Conservation (phyloP, 129 eudicot genomes). For the Centella asiatica region DNA sequence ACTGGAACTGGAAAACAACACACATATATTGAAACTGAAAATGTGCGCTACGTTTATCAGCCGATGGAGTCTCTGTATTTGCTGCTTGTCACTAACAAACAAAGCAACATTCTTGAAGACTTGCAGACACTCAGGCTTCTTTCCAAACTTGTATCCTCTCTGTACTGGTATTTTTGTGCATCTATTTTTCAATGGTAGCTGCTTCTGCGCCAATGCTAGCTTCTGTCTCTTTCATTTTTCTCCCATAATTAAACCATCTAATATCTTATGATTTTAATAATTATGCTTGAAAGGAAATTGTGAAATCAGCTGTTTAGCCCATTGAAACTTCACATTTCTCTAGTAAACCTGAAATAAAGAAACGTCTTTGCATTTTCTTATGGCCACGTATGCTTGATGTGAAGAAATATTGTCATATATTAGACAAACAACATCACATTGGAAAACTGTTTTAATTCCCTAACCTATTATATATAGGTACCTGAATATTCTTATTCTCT, state of each 20-base stretch:
- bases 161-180: not conserved
- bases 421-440: not conserved
- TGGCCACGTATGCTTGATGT: not conserved
- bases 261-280: too few species aligned
- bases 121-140: slow-evolving; percentile 82
- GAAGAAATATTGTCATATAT: not conserved
- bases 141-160: slow-evolving; percentile 75
- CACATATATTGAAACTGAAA: slow-evolving; percentile 85
- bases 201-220: not conserved
- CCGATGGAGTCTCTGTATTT: slow-evolving; percentile 73
- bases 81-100: slow-evolving; percentile 86
- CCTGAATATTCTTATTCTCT: slow-evolving; percentile 73
- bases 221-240: not conserved
- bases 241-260: not conserved
- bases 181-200: too few species aligned
- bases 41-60: slow-evolving; percentile 91
- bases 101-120: slow-evolving; percentile 93
- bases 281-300: not conserved
- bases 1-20: slow-evolving; percentile 92
- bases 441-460: slow-evolving; percentile 22
- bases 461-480: slow-evolving; percentile 55
- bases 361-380: not conserved
- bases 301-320: not conserved
- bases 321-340: not conserved
- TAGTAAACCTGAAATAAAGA: not conserved